Base-by-base conservation (phyloP, 306 rosid genomes). In the Quercus robur region DNA sequence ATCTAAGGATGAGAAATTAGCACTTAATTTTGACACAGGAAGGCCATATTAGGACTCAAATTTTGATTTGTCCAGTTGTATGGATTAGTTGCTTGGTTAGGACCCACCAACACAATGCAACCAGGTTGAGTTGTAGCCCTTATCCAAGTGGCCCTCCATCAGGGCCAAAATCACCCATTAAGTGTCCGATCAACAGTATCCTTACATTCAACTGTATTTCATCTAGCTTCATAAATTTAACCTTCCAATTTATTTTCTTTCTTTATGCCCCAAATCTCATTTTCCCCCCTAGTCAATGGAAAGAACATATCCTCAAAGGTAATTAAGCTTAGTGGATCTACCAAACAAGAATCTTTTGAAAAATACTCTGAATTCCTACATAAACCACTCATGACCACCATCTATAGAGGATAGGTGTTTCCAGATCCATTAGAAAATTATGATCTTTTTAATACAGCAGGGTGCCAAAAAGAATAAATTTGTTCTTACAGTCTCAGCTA, bases 401-500 rank as follows among this genome's bases (percentile, higher is more conserved):
- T 5, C 13, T 28, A 14, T n/a, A 15, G 15, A 74, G 33, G 46
- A 31, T 57, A 56, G 55, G 17, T 19, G 6, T 56, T 21, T 44
- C 44, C 23, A 79, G 14, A 71, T 31, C 4, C 52, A n/a, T 5
- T 15, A 4, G 26, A 46, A 56, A 63, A 35, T 31, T 70, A 71
- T 28, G 25, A 58, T 56, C 76, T 72, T 67, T 35, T 68, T 25
- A 68, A 56, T 38, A 70, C 46, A 23, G 9, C 30, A 49, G 54
- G 54, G 11, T 33, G 25, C 64, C 68, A 71, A 73, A 54, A 66
- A 44, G 55, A 70, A 81, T 71, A 74, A 76, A 76, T 61, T 49
- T 57, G 73, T 82, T 71, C 92, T 86, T 85, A 93, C 99, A 3
- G 99, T 94, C 88, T 94, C 99, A 28, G 99, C 97, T 28, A 94